Conservation (phyloP, 148 eudicot species). For the Rheum nobile region DNA sequence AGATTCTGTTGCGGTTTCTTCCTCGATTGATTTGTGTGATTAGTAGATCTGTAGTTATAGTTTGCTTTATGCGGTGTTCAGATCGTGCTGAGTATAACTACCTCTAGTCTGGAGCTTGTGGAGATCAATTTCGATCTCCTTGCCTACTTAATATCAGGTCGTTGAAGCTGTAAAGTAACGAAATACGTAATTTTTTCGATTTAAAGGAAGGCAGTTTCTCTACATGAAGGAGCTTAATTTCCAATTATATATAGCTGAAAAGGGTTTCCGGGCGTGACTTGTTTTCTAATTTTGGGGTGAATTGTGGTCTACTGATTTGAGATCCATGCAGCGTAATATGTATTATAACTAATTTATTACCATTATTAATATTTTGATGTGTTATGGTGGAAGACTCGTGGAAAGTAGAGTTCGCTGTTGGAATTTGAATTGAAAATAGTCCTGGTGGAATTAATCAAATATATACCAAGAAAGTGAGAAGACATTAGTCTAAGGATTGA, state of each 20-base stretch:
- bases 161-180: not conserved
- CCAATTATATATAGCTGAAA: not conserved
- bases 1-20: not conserved
- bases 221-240: not conserved
- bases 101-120: not conserved
- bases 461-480: not conserved
- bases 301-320: not conserved
- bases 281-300: not conserved
- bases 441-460: not conserved
- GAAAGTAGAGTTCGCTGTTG: not conserved
- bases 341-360: not conserved
- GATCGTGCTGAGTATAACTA: not conserved
- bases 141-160: not conserved
- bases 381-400: not conserved
- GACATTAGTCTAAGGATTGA: not conserved
- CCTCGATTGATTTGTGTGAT: not conserved
- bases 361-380: not conserved
- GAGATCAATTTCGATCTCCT: not conserved
- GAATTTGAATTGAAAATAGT: constrained; percentile 2
- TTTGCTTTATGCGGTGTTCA: not conserved
- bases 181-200: not conserved
- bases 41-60: not conserved
- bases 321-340: constrained; percentile 6
- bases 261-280: not conserved
- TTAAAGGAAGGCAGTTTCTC: not conserved